Evolutionary conservation across 305 asterid genomes (phyloP).

Genomic region (Plantago lanceolata): DNA sequence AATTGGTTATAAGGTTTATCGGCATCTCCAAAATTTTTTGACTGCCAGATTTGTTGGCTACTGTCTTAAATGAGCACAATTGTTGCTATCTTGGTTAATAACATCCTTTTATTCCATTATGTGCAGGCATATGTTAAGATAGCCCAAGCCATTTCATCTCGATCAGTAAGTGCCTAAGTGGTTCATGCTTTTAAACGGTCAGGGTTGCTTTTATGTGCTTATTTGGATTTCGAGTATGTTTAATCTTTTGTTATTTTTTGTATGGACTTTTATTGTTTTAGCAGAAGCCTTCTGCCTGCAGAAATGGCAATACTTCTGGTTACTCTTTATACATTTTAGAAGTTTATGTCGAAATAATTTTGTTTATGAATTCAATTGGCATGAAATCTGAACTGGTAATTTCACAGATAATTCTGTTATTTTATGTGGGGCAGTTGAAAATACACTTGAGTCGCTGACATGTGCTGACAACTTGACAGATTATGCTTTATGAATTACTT

Average conservation of each 20-base stretch:
- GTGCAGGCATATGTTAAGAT: constrained; percentile 91
- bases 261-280: constrained; percentile 3
- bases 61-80: not conserved
- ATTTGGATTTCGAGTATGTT: constrained; percentile 12
- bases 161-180: constrained; percentile 88
- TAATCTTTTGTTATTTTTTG: not conserved
- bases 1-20: not conserved
- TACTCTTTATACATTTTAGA: too few relatives aligned
- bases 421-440: too few relatives aligned
- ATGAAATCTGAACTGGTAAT: not conserved
- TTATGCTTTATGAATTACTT: not conserved
- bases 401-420: too few relatives aligned
- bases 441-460: too few relatives aligned
- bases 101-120: constrained; percentile 15
- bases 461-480: not conserved
- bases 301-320: not conserved
- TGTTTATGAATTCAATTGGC: not conserved
- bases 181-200: constrained; percentile 14
- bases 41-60: constrained; percentile 5
- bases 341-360: too few relatives aligned
- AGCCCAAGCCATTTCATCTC: constrained; percentile 94
- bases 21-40: not conserved
- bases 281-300: not conserved
- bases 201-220: constrained; percentile 9
- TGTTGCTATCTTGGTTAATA: constrained; percentile 13